These are phyloP conservation scores for Closterium sp. DNA, from an alignment of 139 green algal species.

Conservation along the genomic window DNA sequence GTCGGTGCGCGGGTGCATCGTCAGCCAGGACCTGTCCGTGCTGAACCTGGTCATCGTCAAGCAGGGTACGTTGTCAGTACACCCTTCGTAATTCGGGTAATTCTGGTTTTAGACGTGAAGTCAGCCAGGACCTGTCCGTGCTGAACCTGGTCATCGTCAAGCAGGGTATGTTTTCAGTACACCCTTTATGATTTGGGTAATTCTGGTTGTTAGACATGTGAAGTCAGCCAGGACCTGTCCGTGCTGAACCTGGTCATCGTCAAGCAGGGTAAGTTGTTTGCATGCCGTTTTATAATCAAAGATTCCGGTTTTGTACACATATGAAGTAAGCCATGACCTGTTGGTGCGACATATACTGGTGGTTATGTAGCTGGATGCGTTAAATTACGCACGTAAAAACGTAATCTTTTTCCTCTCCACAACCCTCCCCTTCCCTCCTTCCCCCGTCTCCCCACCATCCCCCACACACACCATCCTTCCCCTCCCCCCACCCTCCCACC, in stretches of 20 bases:
- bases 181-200: slow-evolving; percentile 65
- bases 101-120: slow-evolving; percentile 97
- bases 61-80: slow-evolving; percentile 63
- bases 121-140: slow-evolving; percentile 89
- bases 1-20: slow-evolving; percentile 94
- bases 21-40: slow-evolving; percentile 89
- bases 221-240: slow-evolving; percentile 3
- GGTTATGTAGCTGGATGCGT: no score
- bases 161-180: slow-evolving; percentile 68
- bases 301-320: no score
- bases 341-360: no score
- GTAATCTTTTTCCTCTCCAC: slow-evolving; percentile 66
- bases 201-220: slow-evolving; percentile 93
- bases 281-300: no score
- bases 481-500: no score
- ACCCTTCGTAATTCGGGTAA: no score
- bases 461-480: no score
- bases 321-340: no score
- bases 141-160: slow-evolving; percentile 99
- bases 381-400: no score
- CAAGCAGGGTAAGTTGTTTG: slow-evolving; percentile 73
- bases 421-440: no score
- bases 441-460: no score
- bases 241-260: slow-evolving; percentile 80
- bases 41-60: slow-evolving; percentile 99